Evolutionary conservation across 768 basidiomycete genomes (phyloP), one percentile per base, ranked within the genome.

Genomic region (Rhodocollybia butyracea): DNA sequence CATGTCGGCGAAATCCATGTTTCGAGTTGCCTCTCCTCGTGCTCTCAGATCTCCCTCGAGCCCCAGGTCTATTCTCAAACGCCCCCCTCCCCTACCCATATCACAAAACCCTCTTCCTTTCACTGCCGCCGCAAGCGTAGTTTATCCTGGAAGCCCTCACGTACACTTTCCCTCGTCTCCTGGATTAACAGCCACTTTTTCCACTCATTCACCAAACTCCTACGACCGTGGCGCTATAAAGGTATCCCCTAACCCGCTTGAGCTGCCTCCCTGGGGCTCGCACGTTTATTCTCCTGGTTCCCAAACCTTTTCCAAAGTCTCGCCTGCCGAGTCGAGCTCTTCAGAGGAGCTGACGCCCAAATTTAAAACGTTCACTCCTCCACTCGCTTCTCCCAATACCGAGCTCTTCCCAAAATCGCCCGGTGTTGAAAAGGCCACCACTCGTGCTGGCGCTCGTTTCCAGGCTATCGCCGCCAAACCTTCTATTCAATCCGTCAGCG

Each of bases 1-100:
- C 51, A 53, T 53, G 51, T 53, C 51, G 30, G 41, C 51, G 17
- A 53, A 53, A 41, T 53, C 51, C 5, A 22, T 53, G 51, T 53
- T 53, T 38, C 38, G 38, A 24, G 51, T 53, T 21, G 22, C 39
- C 40, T 53, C 51, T 21, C 51, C 51, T 53, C 48, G 48, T 22
- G 32, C 31, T 38, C 27, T 42, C 15, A 53, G 41, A 31, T 29
- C 51, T 30, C 51, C 51, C 15, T 53, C 51, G 38, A 41, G 39
- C 30, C 51, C 51, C 24, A 27, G 32, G 27, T 30, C 39, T 42
- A 53, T 53, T 19, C 51, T 53, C 51, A 53, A 53, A 53, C 51
- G 51, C 24, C 51, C 51, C 17, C 51, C 51, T 53, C 51, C 51
- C 19, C 39, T 53, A 19, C 38, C 39, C 42, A 41, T 53, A 53